phyloP scores from a whole-genome alignment of 805 yeast species.

The Yarrowia yakushimensis region DNA sequence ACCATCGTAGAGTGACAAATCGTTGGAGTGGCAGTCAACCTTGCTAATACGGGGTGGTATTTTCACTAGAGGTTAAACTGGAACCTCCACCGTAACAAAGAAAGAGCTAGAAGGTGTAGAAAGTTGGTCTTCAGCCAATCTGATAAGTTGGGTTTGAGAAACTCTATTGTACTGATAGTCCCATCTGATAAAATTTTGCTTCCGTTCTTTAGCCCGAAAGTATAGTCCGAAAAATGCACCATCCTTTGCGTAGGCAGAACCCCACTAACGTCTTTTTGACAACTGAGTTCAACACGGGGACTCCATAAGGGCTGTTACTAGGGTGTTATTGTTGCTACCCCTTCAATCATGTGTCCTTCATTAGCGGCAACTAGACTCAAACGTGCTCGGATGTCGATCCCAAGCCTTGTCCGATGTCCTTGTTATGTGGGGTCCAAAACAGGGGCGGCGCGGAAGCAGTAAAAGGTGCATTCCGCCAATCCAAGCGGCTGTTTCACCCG shows the following conservation, averaged over 20 bases:
- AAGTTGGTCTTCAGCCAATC: not conserved
- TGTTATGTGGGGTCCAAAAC: not conserved
- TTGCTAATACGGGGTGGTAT: not conserved
- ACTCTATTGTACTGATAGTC: not conserved
- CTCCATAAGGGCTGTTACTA: no score
- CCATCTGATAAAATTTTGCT: slow-evolving; percentile 18
- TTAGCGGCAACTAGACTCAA: not conserved
- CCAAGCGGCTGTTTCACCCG: not conserved
- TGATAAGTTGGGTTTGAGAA: not conserved
- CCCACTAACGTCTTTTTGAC: not conserved
- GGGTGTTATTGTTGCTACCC: no score
- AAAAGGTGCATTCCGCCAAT: not conserved
- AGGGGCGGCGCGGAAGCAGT: not conserved
- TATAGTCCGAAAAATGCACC: not conserved
- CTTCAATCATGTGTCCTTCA: no score
- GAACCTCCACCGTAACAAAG: not conserved
- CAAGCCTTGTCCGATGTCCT: not conserved
- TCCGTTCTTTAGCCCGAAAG: not conserved
- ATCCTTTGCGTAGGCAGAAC: not conserved
- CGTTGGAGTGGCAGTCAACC: not conserved
- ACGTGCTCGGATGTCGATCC: not conserved
- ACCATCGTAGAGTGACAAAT: not conserved
- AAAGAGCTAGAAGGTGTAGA: not conserved
- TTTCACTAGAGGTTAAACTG: not conserved
- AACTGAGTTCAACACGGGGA: not conserved